Conservation (phyloP, 164 flowering plant genomes). For the Houttuynia cordata region DNA sequence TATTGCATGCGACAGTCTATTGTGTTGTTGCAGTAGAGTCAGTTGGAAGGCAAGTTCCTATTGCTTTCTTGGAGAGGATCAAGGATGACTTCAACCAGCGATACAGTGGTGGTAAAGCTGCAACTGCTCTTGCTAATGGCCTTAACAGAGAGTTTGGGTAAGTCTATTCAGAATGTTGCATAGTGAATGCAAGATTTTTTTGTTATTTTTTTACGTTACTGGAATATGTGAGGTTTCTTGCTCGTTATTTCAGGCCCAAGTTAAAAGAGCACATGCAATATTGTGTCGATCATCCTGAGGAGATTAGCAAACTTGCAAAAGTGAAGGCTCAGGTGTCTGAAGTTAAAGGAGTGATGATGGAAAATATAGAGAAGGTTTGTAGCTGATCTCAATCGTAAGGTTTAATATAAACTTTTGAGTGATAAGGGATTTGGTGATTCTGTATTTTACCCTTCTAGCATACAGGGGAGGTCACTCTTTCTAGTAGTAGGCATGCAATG, state of each 20-base stretch:
- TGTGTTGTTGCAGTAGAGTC: slow-evolving; percentile 24
- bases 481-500: neutral
- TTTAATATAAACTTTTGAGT: no score
- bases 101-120: slow-evolving; percentile 46
- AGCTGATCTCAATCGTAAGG: neutral
- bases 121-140: slow-evolving; percentile 35
- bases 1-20: slow-evolving; percentile 10
- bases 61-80: slow-evolving; percentile 21
- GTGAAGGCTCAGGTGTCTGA: slow-evolving; percentile 90
- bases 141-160: slow-evolving; percentile 47
- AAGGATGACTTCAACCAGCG: slow-evolving; percentile 41
- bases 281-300: slow-evolving; percentile 81
- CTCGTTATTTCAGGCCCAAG: slow-evolving; percentile 36
- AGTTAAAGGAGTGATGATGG: slow-evolving; percentile 94
- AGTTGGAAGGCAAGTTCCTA: slow-evolving; percentile 18
- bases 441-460: neutral
- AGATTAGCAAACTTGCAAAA: slow-evolving; percentile 74
- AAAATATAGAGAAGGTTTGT: slow-evolving; percentile 79
- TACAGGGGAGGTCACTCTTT: neutral
- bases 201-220: no score
- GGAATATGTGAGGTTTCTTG: no score
- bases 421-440: neutral
- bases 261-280: slow-evolving; percentile 90
- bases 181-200: neutral
- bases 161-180: neutral